Conservation (phyloP, 352 stramenopile genomes). For the Vaucheria bursata region DNA sequence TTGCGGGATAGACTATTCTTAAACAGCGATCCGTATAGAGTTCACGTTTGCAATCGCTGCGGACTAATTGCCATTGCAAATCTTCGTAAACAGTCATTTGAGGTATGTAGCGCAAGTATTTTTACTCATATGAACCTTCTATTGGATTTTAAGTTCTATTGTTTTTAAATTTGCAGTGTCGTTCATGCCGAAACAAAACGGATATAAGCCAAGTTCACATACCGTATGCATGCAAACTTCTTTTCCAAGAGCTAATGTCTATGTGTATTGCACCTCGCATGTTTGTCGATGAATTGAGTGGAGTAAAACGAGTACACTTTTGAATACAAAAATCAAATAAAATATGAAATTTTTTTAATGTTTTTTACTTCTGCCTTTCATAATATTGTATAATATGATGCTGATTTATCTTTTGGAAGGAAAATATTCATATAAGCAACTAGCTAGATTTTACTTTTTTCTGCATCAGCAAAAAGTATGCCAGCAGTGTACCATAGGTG, state of each 20-base stretch:
- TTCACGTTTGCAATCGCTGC: slow-evolving; percentile 97
- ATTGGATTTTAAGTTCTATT: too few relatives aligned
- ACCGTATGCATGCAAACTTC: slow-evolving; percentile 98
- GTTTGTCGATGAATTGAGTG: neutral
- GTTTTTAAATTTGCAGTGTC: slow-evolving; percentile 4
- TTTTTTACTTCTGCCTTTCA: too few relatives aligned
- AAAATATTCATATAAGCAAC: too few relatives aligned
- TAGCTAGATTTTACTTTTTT: too few relatives aligned
- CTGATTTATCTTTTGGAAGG: too few relatives aligned
- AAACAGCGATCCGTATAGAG: slow-evolving; percentile 91
- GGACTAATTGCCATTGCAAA: slow-evolving; percentile 98
- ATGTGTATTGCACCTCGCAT: slow-evolving; percentile 95
- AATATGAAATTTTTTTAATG: too few relatives aligned
- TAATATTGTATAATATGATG: too few relatives aligned
- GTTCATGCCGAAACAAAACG: slow-evolving; percentile 42
- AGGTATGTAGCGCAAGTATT: slow-evolving; percentile 62
- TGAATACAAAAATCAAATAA: neutral
- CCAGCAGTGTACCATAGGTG: neutral
- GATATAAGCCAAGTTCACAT: slow-evolving; percentile 84
- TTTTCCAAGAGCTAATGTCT: slow-evolving; percentile 99
- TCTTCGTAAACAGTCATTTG: slow-evolving; percentile 96
- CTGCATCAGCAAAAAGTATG: neutral
- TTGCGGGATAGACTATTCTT: slow-evolving; percentile 98
- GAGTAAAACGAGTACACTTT: slow-evolving; percentile 8
- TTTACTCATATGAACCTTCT: neutral